These are phyloP conservation scores for Solanum chmielewskii DNA, from an alignment of 257 asterid genomes.

Conservation along the genomic window DNA sequence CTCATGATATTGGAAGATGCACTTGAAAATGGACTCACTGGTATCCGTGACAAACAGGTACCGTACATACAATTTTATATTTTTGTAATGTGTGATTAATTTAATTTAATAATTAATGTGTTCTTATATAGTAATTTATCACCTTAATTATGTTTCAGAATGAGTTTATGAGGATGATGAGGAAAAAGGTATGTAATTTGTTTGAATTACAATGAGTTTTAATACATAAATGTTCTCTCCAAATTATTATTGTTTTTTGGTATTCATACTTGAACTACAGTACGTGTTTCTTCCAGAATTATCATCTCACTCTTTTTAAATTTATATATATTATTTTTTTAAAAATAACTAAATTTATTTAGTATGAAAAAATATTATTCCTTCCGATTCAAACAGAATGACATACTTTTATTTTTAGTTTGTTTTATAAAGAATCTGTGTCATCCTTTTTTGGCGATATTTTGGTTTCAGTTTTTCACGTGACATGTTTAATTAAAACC, in stretches of 20 bases:
- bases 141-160: background rate
- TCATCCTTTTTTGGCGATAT: no score
- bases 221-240: background rate
- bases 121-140: background rate
- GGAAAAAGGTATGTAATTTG: constrained; percentile 17
- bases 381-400: no score
- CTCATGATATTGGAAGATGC: constrained; percentile 81
- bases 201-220: background rate
- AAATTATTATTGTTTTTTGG: no score
- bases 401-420: no score
- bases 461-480: no score
- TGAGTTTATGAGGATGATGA: constrained; percentile 13
- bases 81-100: background rate
- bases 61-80: background rate
- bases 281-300: background rate
- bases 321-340: background rate
- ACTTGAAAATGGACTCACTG: constrained; percentile 61
- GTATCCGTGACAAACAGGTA: constrained; percentile 54
- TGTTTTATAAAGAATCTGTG: no score
- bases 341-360: background rate
- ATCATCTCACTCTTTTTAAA: background rate
- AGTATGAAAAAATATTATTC: background rate
- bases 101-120: background rate
- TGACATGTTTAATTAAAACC: no score
- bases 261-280: background rate